Conservation (phyloP, 2,329 filamentous ascomycete genomes). For the Beauveria brongniartii region DNA sequence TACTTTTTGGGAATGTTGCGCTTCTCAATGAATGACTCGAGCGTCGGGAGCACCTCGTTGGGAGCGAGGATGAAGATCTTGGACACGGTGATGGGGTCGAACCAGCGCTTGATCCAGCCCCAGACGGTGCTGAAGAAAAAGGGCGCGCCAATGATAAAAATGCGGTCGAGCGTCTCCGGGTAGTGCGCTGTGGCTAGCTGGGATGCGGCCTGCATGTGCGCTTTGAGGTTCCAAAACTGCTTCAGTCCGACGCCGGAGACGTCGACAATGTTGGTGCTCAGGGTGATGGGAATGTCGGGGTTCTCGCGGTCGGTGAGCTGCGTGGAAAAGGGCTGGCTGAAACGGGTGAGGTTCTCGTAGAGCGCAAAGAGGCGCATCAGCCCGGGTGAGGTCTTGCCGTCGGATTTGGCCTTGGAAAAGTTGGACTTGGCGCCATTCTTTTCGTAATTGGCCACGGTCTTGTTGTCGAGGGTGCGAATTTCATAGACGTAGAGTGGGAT, state of each 20-base stretch:
- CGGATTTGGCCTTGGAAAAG: conserved; percentile 53
- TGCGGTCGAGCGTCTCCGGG: conserved; percentile 71
- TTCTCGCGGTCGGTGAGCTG: conserved; percentile 63
- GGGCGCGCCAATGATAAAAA: conserved; percentile 76
- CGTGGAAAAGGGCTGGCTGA: conserved; percentile 78
- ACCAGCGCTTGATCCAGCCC: conserved; percentile 95
- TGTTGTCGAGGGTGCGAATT: conserved; percentile 73
- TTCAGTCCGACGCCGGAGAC: conserved; percentile 79
- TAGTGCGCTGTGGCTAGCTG: conserved; percentile 87
- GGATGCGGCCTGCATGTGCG: conserved; percentile 88
- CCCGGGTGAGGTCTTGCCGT: conserved; percentile 62
- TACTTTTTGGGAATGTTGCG: conserved; percentile 83
- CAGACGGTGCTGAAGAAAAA: conserved; percentile 87
- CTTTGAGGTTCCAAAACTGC: conserved; percentile 93
- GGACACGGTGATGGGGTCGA: conserved; percentile 84
- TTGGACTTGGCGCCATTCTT: conserved; percentile 50
- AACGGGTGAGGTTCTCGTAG: conserved; percentile 86
- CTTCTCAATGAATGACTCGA: conserved; percentile 73
- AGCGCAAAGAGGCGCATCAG: conserved; percentile 82
- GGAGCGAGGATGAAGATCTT: conserved; percentile 88
- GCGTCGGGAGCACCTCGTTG: conserved; percentile 65
- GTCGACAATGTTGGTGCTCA: conserved; percentile 92
- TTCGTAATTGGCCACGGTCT: conserved; percentile 73
- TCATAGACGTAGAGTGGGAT: conserved; percentile 91
- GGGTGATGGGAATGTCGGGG: conserved; percentile 77